These are phyloP conservation scores for Apiospora hydei DNA, from an alignment of 2,329 filamentous ascomycete genomes.

Conservation along the genomic window DNA sequence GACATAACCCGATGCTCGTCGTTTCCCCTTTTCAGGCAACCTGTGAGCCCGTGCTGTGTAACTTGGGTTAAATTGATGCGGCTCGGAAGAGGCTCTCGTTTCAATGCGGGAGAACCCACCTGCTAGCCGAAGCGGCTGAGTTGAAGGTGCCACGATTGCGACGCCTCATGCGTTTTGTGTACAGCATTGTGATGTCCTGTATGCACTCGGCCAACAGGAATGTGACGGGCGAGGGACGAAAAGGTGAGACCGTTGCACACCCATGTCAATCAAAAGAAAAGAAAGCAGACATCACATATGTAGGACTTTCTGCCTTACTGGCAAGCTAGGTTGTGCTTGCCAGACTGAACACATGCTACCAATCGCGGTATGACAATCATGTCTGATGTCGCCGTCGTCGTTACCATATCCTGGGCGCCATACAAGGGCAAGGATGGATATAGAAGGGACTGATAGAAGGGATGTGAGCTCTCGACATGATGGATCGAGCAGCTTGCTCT, in stretches of 20 bases:
- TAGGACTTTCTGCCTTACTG: constrained; percentile 18
- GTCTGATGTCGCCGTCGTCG: not conserved
- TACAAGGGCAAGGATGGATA: not conserved
- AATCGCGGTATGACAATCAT: not conserved
- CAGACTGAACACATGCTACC: not conserved
- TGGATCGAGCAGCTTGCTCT: not conserved
- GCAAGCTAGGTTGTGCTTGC: constrained; percentile 2
- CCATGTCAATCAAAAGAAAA: not conserved
- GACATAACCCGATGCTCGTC: constrained; percentile 10
- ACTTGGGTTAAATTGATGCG: constrained; percentile 20
- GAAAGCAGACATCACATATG: constrained; percentile 2
- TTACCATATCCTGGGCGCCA: not conserved
- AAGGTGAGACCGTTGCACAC: constrained; percentile 18
- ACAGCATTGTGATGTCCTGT: not conserved
- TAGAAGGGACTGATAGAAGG: not conserved
- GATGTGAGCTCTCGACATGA: not conserved
- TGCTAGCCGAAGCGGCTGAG: constrained; percentile 24
- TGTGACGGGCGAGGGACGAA: not conserved
- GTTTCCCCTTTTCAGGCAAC: not conserved
- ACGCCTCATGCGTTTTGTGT: constrained; percentile 14
- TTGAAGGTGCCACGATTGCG: constrained; percentile 19
- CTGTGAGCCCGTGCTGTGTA: not conserved
- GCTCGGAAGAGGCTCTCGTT: constrained; percentile 22
- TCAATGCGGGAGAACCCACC: constrained; percentile 19
- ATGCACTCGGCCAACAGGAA: not conserved